phyloP scores from a whole-genome alignment of 345 rosid genomes.

The Odontarrhena argentea region DNA sequence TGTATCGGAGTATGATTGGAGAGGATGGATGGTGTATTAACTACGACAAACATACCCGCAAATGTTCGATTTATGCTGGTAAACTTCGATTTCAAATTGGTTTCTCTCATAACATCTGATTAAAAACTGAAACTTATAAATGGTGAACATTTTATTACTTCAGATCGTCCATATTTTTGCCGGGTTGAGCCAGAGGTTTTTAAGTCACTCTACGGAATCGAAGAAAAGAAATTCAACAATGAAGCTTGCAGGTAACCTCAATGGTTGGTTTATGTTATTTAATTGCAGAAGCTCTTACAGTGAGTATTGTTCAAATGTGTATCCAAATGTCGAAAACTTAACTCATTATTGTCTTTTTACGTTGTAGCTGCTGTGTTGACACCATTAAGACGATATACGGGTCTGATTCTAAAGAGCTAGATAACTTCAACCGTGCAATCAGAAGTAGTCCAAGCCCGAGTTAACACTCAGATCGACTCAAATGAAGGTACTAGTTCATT shows the following conservation, averaged over 20 bases:
- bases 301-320: not conserved
- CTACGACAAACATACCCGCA: constrained; percentile 74
- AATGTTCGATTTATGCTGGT: constrained; percentile 83
- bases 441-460: constrained; percentile 40
- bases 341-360: constrained; percentile 21
- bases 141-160: constrained; percentile 9
- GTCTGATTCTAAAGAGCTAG: constrained; percentile 44
- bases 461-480: not conserved
- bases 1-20: constrained; percentile 59
- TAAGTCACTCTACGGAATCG: constrained; percentile 55
- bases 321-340: not conserved
- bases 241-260: constrained; percentile 62
- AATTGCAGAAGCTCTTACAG: not conserved
- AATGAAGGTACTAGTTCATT: constrained; percentile 19
- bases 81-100: not conserved
- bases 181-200: constrained; percentile 73
- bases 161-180: constrained; percentile 87
- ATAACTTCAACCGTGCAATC: constrained; percentile 54
- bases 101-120: not conserved
- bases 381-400: constrained; percentile 75
- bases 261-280: not conserved
- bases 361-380: constrained; percentile 63
- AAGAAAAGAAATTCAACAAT: constrained; percentile 65
- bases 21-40: constrained; percentile 87
- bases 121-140: not conserved